phyloP scores from a whole-genome alignment of 345 rosid species.

The Cardamine occulta region DNA sequence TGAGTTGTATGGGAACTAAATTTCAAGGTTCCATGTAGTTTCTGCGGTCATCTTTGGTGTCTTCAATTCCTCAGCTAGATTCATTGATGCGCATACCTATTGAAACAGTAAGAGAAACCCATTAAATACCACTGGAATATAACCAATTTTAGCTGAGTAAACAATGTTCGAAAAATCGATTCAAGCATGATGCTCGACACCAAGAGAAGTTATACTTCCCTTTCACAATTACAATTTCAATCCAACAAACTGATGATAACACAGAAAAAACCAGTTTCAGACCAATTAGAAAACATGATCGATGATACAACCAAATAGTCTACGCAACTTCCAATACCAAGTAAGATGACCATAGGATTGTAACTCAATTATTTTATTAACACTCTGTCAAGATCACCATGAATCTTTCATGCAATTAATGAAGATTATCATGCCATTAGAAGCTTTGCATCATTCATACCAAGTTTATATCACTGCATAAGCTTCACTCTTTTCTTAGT shows the following conservation, averaged over 20 bases:
- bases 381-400: neutral
- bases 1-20: conserved; percentile 5
- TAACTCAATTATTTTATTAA: neutral
- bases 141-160: neutral
- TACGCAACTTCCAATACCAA: neutral
- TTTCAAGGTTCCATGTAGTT: conserved; percentile 9
- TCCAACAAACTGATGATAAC: neutral
- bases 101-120: neutral
- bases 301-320: neutral
- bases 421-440: neutral
- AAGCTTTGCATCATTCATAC: neutral
- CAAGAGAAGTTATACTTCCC: neutral
- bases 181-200: neutral
- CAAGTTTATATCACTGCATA: neutral
- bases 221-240: neutral
- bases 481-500: neutral
- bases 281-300: neutral
- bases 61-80: conserved; percentile 13
- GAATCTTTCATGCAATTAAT: neutral
- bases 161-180: neutral
- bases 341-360: neutral
- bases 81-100: conserved; percentile 15
- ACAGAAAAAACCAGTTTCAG: neutral
- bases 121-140: neutral
- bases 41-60: conserved; percentile 4